Conservation (phyloP, 306 rosid genomes). For the Gastrolobium bilobum region DNA sequence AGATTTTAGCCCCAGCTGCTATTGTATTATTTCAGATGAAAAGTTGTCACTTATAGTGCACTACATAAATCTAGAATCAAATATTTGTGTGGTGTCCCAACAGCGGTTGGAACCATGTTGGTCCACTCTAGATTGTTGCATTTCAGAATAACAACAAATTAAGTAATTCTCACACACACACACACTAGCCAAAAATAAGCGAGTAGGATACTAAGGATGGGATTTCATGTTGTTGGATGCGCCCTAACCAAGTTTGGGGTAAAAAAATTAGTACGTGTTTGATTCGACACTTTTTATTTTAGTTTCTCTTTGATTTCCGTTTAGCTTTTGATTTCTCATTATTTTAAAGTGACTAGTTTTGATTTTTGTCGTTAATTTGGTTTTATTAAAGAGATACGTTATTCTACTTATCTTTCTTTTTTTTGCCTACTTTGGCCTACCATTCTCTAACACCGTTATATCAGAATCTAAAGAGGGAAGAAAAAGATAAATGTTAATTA, state of each 20-base stretch:
- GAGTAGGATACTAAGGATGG: not conserved
- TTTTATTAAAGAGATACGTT: no score
- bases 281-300: no score
- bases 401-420: no score
- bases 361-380: no score
- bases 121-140: not conserved
- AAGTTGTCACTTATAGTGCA: slow-evolving; percentile 17
- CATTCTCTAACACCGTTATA: no score
- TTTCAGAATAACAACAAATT: not conserved
- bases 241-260: not conserved
- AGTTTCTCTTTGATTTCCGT: no score
- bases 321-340: no score
- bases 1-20: slow-evolving; percentile 42
- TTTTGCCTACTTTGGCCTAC: no score
- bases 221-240: not conserved
- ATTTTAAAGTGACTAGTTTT: no score
- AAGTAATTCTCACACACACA: not conserved
- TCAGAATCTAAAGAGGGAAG: no score
- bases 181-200: not conserved
- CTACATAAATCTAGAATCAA: not conserved
- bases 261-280: not conserved
- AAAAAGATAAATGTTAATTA: no score
- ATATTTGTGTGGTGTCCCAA: slow-evolving; percentile 27
- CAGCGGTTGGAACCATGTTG: slow-evolving; percentile 25
- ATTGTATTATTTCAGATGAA: slow-evolving; percentile 22